These are phyloP conservation scores for Oxytropis ochrocephala DNA, from an alignment of 306 rosid species.

Conservation along the genomic window DNA sequence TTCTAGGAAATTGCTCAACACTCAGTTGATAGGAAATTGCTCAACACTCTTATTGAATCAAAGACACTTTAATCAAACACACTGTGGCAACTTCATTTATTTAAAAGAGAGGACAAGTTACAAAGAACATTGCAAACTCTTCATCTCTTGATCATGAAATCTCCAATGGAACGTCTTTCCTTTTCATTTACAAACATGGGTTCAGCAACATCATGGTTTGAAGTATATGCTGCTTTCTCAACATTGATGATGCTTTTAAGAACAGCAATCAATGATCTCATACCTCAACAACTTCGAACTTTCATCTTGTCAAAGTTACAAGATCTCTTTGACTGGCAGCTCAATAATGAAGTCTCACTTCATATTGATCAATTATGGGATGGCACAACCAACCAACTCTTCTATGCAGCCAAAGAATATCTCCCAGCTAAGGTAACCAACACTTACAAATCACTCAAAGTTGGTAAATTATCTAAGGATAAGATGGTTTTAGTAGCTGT, in stretches of 20 bases:
- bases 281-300: slow-evolving; percentile 6
- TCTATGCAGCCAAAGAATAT: slow-evolving; percentile 15
- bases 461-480: neutral
- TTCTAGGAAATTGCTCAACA: too few relatives aligned
- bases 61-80: too few relatives aligned
- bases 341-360: neutral
- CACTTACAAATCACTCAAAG: slow-evolving; percentile 19
- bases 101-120: too few relatives aligned
- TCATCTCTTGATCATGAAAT: neutral
- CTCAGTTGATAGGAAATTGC: too few relatives aligned
- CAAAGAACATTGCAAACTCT: too few relatives aligned
- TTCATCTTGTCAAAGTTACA: slow-evolving; percentile 5
- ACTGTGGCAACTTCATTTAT: too few relatives aligned
- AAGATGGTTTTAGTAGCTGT: neutral
- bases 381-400: slow-evolving; percentile 10
- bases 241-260: slow-evolving; percentile 31
- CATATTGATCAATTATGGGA: slow-evolving; percentile 14
- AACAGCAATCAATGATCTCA: slow-evolving; percentile 28
- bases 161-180: neutral
- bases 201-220: slow-evolving; percentile 39
- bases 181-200: neutral
- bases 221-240: slow-evolving; percentile 29
- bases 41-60: too few relatives aligned
- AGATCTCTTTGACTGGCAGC: neutral
- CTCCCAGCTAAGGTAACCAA: slow-evolving; percentile 3